Conservation (phyloP, 129 eudicot genomes). For the Mikania micrantha region DNA sequence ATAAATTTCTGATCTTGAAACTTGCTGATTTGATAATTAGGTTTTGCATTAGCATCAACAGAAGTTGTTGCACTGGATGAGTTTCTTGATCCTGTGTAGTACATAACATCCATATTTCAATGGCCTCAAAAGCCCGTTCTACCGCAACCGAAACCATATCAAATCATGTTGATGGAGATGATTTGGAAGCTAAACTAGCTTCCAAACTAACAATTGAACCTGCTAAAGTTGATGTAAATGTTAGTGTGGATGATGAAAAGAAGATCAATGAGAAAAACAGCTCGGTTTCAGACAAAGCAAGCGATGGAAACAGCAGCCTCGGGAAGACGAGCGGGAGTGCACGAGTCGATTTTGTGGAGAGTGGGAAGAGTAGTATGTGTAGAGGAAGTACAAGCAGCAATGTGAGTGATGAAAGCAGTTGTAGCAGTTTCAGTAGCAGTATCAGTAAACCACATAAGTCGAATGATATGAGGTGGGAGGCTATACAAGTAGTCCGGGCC, state of each 20-base stretch:
- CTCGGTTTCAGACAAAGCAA: slow-evolving; percentile 41
- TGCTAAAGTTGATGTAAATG: background rate
- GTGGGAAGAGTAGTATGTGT: slow-evolving; percentile 54
- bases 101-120: slow-evolving; percentile 9
- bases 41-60: background rate
- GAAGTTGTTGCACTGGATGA: slow-evolving; percentile 10
- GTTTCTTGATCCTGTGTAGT: slow-evolving; percentile 12
- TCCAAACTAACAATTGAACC: slow-evolving; percentile 21
- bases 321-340: slow-evolving; percentile 47
- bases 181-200: slow-evolving; percentile 25
- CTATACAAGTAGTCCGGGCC: slow-evolving; percentile 47
- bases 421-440: slow-evolving; percentile 66
- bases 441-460: slow-evolving; percentile 65
- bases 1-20: background rate
- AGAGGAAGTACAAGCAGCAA: slow-evolving; percentile 51
- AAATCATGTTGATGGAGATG: slow-evolving; percentile 14
- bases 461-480: slow-evolving; percentile 66
- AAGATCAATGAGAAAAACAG: slow-evolving; percentile 35
- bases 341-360: slow-evolving; percentile 31
- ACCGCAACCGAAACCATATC: slow-evolving; percentile 1
- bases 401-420: slow-evolving; percentile 66
- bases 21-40: background rate
- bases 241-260: slow-evolving; percentile 37
- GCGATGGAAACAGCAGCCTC: slow-evolving; percentile 34
- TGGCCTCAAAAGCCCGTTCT: slow-evolving; percentile 43